Evolutionary conservation across 169 alveolate genomes (phyloP).

Genomic region (Eimeria necatrix): DNA sequence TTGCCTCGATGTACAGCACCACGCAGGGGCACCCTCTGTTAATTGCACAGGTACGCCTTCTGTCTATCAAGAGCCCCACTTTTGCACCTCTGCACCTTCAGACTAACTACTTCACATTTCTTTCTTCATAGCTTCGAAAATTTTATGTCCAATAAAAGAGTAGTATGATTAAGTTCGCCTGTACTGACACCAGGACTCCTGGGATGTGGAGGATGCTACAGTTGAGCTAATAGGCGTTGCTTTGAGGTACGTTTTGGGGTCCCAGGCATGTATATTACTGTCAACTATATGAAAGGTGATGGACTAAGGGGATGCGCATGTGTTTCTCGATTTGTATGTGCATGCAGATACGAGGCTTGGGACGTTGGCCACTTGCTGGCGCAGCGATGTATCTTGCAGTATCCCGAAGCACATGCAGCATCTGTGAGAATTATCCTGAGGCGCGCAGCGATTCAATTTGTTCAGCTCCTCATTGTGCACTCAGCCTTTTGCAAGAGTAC

Average conservation of each 20-base stretch:
- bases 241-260: not conserved
- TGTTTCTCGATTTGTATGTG: not conserved
- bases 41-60: conserved; percentile 44
- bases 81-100: too few relatives aligned
- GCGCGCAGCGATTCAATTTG: not conserved
- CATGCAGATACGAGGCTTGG: conserved; percentile 75
- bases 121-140: too few relatives aligned
- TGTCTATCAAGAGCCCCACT: not conserved
- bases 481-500: not conserved
- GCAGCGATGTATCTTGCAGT: conserved; percentile 61
- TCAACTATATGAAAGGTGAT: too few relatives aligned
- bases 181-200: conserved; percentile 35
- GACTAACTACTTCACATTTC: too few relatives aligned
- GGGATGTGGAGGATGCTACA: conserved; percentile 71
- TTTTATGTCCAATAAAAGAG: not conserved
- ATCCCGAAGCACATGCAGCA: conserved; percentile 79
- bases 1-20: conserved; percentile 72
- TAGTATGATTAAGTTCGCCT: not conserved
- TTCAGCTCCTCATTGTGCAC: not conserved
- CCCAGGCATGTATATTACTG: not conserved
- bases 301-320: too few relatives aligned
- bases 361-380: conserved; percentile 80
- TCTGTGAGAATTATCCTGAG: conserved; percentile 24
- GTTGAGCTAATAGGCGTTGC: conserved; percentile 70
- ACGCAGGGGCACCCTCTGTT: conserved; percentile 79